These are phyloP conservation scores for Lanmaoa rubissima DNA, from an alignment of 768 basidiomycete species.

Conservation along the genomic window DNA sequence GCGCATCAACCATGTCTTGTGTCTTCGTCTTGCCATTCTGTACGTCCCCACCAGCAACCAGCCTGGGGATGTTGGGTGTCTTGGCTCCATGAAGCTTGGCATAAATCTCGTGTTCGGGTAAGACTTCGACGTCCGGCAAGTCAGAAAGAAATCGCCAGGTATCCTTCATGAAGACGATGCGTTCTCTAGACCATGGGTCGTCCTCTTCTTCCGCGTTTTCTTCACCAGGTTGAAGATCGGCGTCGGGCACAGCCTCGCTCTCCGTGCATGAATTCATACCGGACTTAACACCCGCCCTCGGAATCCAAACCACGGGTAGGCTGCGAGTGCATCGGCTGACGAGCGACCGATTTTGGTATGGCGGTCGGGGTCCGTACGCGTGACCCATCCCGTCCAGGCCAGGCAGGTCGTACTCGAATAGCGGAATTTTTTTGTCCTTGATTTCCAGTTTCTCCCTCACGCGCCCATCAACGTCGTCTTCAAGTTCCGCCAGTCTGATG, in stretches of 20 bases:
- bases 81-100: not conserved
- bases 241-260: not conserved
- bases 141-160: slow-evolving; percentile 3
- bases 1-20: not conserved
- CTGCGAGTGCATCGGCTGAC: slow-evolving; percentile 1
- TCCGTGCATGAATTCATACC: not conserved
- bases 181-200: not conserved
- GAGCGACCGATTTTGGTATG: not conserved
- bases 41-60: not conserved
- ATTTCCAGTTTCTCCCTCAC: not conserved
- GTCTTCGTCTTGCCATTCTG: not conserved
- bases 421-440: not conserved
- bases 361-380: not conserved
- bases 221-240: not conserved
- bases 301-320: not conserved
- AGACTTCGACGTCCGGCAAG: not conserved
- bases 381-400: not conserved
- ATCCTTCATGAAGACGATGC: slow-evolving; percentile 2
- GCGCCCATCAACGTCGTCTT: not conserved
- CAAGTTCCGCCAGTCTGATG: not conserved
- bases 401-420: not conserved
- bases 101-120: slow-evolving; percentile 4
- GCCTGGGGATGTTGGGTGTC: slow-evolving; percentile 4
- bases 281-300: not conserved
- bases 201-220: not conserved